These are phyloP conservation scores for Lolium rigidum DNA, from an alignment of 176 grass and related monocot species.

Conservation along the genomic window DNA sequence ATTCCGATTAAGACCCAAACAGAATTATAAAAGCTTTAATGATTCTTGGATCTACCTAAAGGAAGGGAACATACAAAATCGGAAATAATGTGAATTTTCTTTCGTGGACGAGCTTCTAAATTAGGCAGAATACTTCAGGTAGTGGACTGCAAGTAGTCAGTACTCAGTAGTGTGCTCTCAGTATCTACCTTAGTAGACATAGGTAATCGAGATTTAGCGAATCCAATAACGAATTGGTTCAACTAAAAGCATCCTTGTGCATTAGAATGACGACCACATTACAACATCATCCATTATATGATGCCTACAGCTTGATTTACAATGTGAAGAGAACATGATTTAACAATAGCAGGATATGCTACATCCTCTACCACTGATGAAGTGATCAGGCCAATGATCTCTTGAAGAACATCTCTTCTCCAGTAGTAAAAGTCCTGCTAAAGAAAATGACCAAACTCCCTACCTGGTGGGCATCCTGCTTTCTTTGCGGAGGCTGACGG, in stretches of 20 bases:
- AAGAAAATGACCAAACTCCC: too few species aligned
- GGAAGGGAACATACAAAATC: not conserved
- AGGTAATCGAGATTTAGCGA: too few species aligned
- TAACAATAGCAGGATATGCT: not conserved
- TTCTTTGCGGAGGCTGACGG: too few species aligned
- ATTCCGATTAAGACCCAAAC: not conserved
- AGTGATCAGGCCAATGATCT: not conserved
- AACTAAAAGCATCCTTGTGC: not conserved
- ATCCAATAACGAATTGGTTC: too few species aligned
- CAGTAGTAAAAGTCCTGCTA: not conserved
- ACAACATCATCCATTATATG: too few species aligned
- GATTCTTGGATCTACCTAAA: constrained; percentile 11
- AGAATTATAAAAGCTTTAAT: too few species aligned
- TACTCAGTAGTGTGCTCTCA: not conserved
- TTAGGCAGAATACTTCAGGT: not conserved
- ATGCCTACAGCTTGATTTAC: not conserved
- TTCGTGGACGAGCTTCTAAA: not conserved
- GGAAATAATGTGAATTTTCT: not conserved
- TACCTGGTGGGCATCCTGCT: too few species aligned
- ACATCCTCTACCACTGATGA: not conserved
- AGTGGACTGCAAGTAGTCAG: not conserved
- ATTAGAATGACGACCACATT: too few species aligned
- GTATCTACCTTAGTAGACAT: too few species aligned
- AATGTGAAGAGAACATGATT: not conserved
- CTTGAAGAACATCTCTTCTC: not conserved